Conservation (phyloP, 805 yeast species). For the Blastobotrys americana region DNA sequence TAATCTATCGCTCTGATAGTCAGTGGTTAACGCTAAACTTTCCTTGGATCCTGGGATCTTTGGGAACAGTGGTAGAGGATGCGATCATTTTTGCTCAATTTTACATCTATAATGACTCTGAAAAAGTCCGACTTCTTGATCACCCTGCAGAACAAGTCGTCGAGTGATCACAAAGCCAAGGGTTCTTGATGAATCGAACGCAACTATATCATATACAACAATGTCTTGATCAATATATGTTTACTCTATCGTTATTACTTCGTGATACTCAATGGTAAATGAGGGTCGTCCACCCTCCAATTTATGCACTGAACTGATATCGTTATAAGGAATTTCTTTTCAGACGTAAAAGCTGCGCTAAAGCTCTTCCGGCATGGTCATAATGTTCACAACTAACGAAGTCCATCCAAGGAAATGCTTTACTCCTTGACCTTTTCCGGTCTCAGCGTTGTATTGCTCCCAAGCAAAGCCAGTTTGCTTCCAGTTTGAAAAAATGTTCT, state of each 20-base stretch:
- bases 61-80: conserved; percentile 73
- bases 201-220: too few species aligned
- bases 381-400: conserved; percentile 66
- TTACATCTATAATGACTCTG: conserved; percentile 41
- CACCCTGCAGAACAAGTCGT: background rate
- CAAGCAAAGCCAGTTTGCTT: conserved; percentile 70
- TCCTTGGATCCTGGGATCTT: conserved; percentile 72
- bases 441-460: conserved; percentile 79
- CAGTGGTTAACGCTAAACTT: conserved; percentile 54
- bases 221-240: too few species aligned
- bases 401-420: conserved; percentile 95
- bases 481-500: conserved; percentile 67
- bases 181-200: too few species aligned
- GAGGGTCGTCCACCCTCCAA: too few species aligned
- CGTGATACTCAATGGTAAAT: too few species aligned
- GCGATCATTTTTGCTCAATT: conserved; percentile 59
- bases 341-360: too few species aligned
- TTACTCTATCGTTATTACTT: too few species aligned
- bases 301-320: too few species aligned
- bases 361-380: conserved; percentile 64
- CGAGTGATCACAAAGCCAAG: too few species aligned
- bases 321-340: too few species aligned
- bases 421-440: conserved; percentile 74
- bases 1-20: conserved; percentile 55
- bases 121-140: background rate